Evolutionary conservation across 352 stramenopile genomes (phyloP).

Genomic region (Thraustochytrium striatum): DNA sequence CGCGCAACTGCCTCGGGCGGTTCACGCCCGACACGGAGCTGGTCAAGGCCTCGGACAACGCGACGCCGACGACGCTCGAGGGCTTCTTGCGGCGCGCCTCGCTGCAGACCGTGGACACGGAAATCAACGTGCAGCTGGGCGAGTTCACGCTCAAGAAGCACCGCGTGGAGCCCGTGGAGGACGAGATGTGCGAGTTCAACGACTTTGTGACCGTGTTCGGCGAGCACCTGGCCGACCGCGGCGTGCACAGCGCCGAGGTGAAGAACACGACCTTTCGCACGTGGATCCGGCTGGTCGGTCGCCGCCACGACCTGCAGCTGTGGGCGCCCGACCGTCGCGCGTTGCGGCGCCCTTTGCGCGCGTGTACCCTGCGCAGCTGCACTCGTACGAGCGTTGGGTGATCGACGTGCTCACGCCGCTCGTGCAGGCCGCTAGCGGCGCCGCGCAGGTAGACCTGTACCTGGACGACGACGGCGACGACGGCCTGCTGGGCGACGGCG

Average conservation of each 20-base stretch:
- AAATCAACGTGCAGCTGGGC: conserved; percentile 82
- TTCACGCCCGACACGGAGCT: conserved; percentile 42
- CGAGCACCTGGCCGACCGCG: conserved; percentile 60
- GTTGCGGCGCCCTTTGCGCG: conserved; percentile 21
- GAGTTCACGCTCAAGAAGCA: conserved; percentile 86
- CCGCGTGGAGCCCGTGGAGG: conserved; percentile 76
- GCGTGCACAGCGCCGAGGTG: conserved; percentile 70
- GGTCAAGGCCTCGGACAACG: background rate
- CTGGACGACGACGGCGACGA: conserved; percentile 39
- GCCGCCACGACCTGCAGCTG: conserved; percentile 76
- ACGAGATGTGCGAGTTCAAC: conserved; percentile 70
- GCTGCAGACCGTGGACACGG: conserved; percentile 63
- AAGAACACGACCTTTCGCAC: conserved; percentile 74
- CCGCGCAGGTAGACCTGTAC: conserved; percentile 5
- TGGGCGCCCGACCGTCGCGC: conserved; percentile 70
- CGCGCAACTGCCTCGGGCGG: conserved; percentile 60
- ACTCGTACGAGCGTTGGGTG: conserved; percentile 44
- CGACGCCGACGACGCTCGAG: conserved; percentile 49
- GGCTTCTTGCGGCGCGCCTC: conserved; percentile 52
- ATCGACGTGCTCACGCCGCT: conserved; percentile 43
- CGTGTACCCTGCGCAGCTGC: conserved; percentile 38
- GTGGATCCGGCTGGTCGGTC: conserved; percentile 76
- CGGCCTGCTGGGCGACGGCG: conserved; percentile 3
- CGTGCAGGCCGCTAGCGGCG: background rate
- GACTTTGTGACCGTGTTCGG: conserved; percentile 71